Evolutionary conservation across 2,329 filamentous ascomycete genomes (phyloP).

Genomic region (Neurospora sp.): DNA sequence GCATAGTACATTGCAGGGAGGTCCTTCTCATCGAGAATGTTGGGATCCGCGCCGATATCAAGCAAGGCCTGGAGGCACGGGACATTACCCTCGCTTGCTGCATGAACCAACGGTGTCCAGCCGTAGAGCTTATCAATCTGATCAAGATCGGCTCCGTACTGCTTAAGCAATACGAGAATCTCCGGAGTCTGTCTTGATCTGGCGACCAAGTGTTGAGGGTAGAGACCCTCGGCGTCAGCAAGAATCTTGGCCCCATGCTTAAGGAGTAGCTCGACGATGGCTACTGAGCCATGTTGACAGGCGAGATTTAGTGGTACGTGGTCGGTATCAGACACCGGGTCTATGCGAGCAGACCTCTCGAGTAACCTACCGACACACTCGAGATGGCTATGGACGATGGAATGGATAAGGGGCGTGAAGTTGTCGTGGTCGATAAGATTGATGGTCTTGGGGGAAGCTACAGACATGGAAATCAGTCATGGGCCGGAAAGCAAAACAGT

Average conservation of each 20-base stretch:
- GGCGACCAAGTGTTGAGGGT: constrained; percentile 93
- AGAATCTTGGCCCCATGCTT: constrained; percentile 71
- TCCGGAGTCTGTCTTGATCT: constrained; percentile 75
- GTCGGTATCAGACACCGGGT: constrained; percentile 76
- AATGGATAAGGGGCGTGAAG: constrained; percentile 90
- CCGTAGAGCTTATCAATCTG: constrained; percentile 93
- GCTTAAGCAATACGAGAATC: constrained; percentile 68
- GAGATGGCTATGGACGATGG: constrained; percentile 79
- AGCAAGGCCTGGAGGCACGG: constrained; percentile 76
- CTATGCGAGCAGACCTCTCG: constrained; percentile 67
- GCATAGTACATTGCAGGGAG: constrained; percentile 97
- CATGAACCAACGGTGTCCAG: constrained; percentile 94
- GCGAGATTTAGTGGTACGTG: constrained; percentile 92
- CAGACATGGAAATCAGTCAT: background rate
- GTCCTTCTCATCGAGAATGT: constrained; percentile 81
- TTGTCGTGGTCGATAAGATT: constrained; percentile 92
- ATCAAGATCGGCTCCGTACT: constrained; percentile 81
- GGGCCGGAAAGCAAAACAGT: constrained; percentile 6
- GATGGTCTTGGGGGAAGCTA: constrained; percentile 63
- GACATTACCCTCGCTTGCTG: constrained; percentile 91
- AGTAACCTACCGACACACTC: constrained; percentile 73
- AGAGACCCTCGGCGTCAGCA: constrained; percentile 92
- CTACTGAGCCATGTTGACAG: constrained; percentile 81
- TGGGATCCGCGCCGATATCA: constrained; percentile 65
- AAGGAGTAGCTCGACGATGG: constrained; percentile 76